phyloP scores from a whole-genome alignment of 2,329 filamentous ascomycete species.

The Seiridium unicorne region DNA sequence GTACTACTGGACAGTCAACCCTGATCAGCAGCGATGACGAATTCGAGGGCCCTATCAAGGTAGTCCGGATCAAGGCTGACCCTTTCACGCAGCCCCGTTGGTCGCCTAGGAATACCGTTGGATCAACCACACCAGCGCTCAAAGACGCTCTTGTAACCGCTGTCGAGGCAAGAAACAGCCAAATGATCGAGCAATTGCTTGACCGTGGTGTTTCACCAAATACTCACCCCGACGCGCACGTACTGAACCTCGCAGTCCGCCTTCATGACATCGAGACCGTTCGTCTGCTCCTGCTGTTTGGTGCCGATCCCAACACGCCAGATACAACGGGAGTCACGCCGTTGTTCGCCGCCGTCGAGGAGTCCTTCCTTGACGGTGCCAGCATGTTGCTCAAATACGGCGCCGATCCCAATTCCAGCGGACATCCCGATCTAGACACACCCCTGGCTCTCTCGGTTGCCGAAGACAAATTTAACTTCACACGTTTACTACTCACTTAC shows the following conservation, averaged over 20 bases:
- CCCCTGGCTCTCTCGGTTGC: constrained; percentile 51
- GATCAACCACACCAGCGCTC: constrained; percentile 41
- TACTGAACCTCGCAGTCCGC: constrained; percentile 52
- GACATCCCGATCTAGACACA: constrained; percentile 50
- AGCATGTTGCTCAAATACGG: constrained; percentile 64
- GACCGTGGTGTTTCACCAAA: constrained; percentile 56
- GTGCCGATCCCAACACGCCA: constrained; percentile 52
- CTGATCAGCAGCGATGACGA: constrained; percentile 34
- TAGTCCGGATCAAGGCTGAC: constrained; percentile 49
- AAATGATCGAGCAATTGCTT: constrained; percentile 54
- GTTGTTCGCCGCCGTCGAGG: constrained; percentile 48
- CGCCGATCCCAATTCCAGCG: constrained; percentile 53
- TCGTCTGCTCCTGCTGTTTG: constrained; percentile 55
- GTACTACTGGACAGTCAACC: constrained; percentile 20
- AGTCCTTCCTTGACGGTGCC: constrained; percentile 54
- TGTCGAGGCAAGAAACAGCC: constrained; percentile 55
- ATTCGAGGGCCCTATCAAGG: constrained; percentile 32
- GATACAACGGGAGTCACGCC: constrained; percentile 49
- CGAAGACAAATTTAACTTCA: constrained; percentile 53
- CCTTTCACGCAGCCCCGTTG: constrained; percentile 50
- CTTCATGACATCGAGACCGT: constrained; percentile 51
- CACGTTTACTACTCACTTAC: constrained; percentile 60
- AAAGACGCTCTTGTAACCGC: constrained; percentile 50
- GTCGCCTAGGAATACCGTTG: constrained; percentile 43
- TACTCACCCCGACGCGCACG: constrained; percentile 41